Evolutionary conservation across 2,329 filamentous ascomycete species (phyloP), one percentile per base, ranked within the genome.

Genomic region (Zymoseptoria crescenta): DNA sequence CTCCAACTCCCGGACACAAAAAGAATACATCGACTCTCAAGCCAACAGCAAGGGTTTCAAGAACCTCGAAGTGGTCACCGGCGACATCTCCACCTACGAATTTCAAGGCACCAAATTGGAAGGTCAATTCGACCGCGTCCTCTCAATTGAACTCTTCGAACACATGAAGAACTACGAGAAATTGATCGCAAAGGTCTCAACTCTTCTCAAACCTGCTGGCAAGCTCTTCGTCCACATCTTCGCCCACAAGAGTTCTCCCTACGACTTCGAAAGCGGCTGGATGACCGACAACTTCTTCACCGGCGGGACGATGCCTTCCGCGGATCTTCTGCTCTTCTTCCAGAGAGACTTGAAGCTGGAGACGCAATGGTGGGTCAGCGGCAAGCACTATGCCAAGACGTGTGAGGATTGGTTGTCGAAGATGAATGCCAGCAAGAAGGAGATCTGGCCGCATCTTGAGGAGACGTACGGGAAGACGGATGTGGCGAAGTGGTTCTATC

Each of bases 151-250:
- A 79, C 77, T 89, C 10, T 88, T 89, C 68, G 86, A 89, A 70
- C 87, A 89, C 72, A 88, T 89, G 86, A 89, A 89, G 71, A 89
- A 89, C 72, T 88, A 89, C 72, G 81, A 86, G 62, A 74, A 83
- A 10, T 79, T 89, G 24, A 81, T 89, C 75, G 79, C 80, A 50
- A 89, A 89, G 71, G 74, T 88, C 16, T 69, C 78, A 3, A 76
- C 79, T 29, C 79, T 84, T 2, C 74, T 89, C 56, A 85, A 82
- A 64, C 81, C 83, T 0, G 77, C 78, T 1, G 87, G 86, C 4
- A 87, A 87, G 73, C 75, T 88, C 13, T 88, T 89, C 67, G 82
- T 88, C 58, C 86, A 89, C 65, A 82, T 87, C 56, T 88, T 89
- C 67, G 78, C 78, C 41, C 85, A 89, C 72, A 80, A 78, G 65